Conservation (phyloP, 2,329 filamentous ascomycete genomes). For the Cadophora sp. region DNA sequence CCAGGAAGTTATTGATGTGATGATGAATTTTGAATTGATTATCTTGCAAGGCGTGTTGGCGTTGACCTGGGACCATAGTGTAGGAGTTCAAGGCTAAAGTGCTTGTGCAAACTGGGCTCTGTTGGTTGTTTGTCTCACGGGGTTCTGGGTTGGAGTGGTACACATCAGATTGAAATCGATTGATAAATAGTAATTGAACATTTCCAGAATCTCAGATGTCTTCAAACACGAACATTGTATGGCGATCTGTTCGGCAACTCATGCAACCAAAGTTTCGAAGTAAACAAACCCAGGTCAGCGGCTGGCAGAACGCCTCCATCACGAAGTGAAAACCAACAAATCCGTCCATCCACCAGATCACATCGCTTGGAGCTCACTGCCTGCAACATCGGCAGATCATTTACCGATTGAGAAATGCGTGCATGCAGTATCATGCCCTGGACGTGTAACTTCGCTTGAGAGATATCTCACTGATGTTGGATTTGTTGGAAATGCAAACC, state of each 20-base stretch:
- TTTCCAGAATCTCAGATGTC: no score
- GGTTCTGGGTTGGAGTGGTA: background rate
- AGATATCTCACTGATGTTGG: background rate
- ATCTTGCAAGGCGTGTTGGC: background rate
- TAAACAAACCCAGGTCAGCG: background rate
- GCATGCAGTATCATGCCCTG: background rate
- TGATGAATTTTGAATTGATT: background rate
- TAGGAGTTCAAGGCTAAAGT: background rate
- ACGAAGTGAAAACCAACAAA: background rate
- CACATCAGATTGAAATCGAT: background rate
- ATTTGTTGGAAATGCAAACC: background rate
- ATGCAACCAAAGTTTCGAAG: background rate
- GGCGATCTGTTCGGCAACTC: background rate
- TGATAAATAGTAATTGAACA: background rate
- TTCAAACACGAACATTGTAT: no score
- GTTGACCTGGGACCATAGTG: background rate
- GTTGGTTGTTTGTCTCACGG: background rate
- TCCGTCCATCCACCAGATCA: background rate
- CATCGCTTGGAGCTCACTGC: no score
- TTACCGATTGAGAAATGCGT: background rate
- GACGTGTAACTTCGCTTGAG: background rate
- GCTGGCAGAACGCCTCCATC: background rate
- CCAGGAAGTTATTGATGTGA: slow-evolving; percentile 33
- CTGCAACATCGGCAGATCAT: background rate
- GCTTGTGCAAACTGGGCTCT: background rate